Evolutionary conservation across 257 asterid species (phyloP), one percentile per base, ranked within the genome.

Genomic region (Solanum arcanum): DNA sequence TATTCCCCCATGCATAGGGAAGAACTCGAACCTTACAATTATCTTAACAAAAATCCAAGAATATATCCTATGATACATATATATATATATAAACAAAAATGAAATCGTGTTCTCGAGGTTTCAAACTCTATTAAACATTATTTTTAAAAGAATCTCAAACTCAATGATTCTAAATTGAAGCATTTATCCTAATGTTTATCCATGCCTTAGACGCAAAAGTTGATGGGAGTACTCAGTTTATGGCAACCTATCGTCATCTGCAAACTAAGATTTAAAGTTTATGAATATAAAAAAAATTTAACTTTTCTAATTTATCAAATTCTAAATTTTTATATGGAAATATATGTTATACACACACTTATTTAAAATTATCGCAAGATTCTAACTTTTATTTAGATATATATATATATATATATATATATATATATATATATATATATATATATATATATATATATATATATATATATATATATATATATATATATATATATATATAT

Each of bases 1-100:
- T 83, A 23, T 83, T 42, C 46, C 87, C 87, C 87, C 68, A 25
- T 70, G 62, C 42, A 84, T 3, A 84, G 80, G 87, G 87, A 84
- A 84, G 62, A 10, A n/a, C 46, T 46, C 5, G 3, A 25, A 42
- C 87, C 87, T 84, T 70, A 41, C 77, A 42, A 42, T 80, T 80
- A 80, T 78, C n/a, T 47, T 29, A 29, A 46, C 29, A 80, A 80
- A 80, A 47, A 47, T 80, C 85, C 69, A 80, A 80, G 42, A 47
- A 47, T 73, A 37, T 35, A 25, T 18, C 18, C 14, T 4, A 46
- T 78, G 16, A 78, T 41, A 16, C 29, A 29, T 27, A 47, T 47
- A 13, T 49, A 49, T 49, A 29, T 18, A 18, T 4, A 10, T 62
- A 62, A 46, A 46, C 64, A 47, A 80, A 44, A 16, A 46, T 44